Base-by-base conservation (phyloP, 306 rosid species). In the Ceratonia siliqua region DNA sequence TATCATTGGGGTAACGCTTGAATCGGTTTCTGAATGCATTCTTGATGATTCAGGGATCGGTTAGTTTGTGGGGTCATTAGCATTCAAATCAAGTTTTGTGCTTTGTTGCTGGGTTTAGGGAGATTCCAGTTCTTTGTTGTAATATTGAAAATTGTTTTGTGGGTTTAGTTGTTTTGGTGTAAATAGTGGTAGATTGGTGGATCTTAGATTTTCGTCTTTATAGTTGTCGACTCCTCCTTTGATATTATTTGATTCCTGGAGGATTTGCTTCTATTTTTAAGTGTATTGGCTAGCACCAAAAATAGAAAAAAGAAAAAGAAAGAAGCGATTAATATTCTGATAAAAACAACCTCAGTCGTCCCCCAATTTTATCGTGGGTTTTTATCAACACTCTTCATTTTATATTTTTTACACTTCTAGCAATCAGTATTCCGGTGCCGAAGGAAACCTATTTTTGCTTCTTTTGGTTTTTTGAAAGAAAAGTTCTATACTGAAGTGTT, bases 361-460 rank as follows among this genome's bases (percentile, higher is more conserved):
- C 87, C 83, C 87, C 83, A 80, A 78, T 92, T 92, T 92, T 90
- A 77, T 77, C 62, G 87, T 76, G 68, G 68, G 92, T 96, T 73
- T 69, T 79, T 77, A 66, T 74, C 67, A 36, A 70, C 81, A 73
- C 77, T 73, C 56, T 70, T 73, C 22, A 73, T 80, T 78, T 79
- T 49, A 30, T 28, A 70, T 45, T 30, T 69, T 78, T 69, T 32
- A 22, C 24, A 63, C 8, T 70, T 83, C 41, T 53, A 78, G 81
- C 79, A 74, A 62, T 69, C 50, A 67, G 82, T 70, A n/a, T 62
- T 77, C 52, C 77, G 75, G 84, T 79, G 75, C 77, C 79, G n/a
- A 68, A 79, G 79, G 70, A 39, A 73, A 54, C 72, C 24, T 78
- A 82, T 82, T 59, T 68, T 38, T 27, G 68, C 76, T 82, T 79